phyloP scores from a whole-genome alignment of 805 yeast genomes.

The Candida methanosorbosa region DNA sequence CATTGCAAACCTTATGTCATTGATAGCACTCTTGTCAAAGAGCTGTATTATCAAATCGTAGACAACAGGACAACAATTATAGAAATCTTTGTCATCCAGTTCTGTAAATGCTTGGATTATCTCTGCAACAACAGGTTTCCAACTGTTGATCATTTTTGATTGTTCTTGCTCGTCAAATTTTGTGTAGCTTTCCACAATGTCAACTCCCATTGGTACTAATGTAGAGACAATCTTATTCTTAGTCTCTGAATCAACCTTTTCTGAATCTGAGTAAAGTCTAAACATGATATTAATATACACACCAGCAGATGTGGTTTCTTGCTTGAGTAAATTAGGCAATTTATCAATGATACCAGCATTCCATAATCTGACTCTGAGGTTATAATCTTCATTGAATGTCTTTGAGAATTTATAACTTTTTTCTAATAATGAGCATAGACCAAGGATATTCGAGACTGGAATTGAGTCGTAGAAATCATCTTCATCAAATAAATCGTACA shows the following conservation, averaged over 20 bases:
- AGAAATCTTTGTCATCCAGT: conserved; percentile 67
- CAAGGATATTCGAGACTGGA: conserved; percentile 56
- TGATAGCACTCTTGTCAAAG: conserved; percentile 51
- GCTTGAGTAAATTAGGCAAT: conserved; percentile 83
- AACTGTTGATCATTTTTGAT: conserved; percentile 67
- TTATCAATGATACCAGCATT: conserved; percentile 89
- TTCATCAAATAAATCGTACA: conserved; percentile 69
- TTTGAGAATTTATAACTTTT: conserved; percentile 76
- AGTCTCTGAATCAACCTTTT: conserved; percentile 36
- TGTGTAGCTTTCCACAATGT: conserved; percentile 62
- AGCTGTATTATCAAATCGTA: conserved; percentile 51
- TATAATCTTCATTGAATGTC: conserved; percentile 81
- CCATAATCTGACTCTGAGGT: conserved; percentile 80
- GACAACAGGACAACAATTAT: conserved; percentile 46
- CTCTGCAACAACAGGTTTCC: conserved; percentile 91
- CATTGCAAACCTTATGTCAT: conserved; percentile 54
- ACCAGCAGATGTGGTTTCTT: conserved; percentile 85
- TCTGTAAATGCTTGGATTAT: conserved; percentile 75
- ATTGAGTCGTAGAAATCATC: conserved; percentile 60
- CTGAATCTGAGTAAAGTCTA: conserved; percentile 63
- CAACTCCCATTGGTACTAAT: conserved; percentile 60
- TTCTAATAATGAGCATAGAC: conserved; percentile 51
- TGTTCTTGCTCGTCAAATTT: conserved; percentile 72
- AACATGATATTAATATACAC: conserved; percentile 77
- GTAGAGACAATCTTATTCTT: conserved; percentile 44